These are phyloP conservation scores for Pseudogymnoascus sp. DNA, from an alignment of 2,329 filamentous ascomycete genomes.

Conservation along the genomic window DNA sequence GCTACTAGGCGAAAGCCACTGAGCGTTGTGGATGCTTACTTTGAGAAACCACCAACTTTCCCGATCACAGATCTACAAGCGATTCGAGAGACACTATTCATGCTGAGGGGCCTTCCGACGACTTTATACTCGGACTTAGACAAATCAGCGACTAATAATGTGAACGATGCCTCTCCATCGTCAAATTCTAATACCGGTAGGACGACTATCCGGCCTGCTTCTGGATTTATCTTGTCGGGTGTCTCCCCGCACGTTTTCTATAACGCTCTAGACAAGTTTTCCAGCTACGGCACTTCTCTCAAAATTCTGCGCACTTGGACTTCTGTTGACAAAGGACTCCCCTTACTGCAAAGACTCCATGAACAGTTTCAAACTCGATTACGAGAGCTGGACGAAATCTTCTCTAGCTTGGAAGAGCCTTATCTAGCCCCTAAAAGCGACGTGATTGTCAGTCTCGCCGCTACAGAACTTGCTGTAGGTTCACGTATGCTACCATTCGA, in stretches of 20 bases:
- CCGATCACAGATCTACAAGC: constrained; percentile 54
- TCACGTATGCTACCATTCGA: constrained; percentile 46
- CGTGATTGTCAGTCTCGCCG: constrained; percentile 58
- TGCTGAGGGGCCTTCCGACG: constrained; percentile 73
- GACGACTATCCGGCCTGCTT: constrained; percentile 22
- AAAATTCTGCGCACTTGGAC: constrained; percentile 42
- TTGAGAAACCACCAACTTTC: neutral
- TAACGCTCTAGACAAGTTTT: constrained; percentile 36
- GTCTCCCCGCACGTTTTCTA: constrained; percentile 26
- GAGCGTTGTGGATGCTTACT: constrained; percentile 4
- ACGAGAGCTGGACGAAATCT: constrained; percentile 44
- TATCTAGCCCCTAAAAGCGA: constrained; percentile 48
- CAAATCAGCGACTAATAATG: constrained; percentile 3
- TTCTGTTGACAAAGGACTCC: constrained; percentile 23
- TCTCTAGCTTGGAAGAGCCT: constrained; percentile 52
- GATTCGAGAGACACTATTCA: constrained; percentile 71
- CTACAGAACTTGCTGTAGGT: constrained; percentile 50
- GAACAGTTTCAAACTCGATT: constrained; percentile 36
- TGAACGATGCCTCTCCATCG: constrained; percentile 15
- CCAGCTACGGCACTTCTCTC: constrained; percentile 40
- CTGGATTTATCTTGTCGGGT: constrained; percentile 29
- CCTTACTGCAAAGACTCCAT: constrained; percentile 27
- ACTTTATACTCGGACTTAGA: constrained; percentile 49
- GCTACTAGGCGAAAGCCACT: constrained; percentile 18
- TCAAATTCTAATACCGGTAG: constrained; percentile 30